Conservation (phyloP, 2,329 filamentous ascomycete genomes). For the Thelonectria olida region DNA sequence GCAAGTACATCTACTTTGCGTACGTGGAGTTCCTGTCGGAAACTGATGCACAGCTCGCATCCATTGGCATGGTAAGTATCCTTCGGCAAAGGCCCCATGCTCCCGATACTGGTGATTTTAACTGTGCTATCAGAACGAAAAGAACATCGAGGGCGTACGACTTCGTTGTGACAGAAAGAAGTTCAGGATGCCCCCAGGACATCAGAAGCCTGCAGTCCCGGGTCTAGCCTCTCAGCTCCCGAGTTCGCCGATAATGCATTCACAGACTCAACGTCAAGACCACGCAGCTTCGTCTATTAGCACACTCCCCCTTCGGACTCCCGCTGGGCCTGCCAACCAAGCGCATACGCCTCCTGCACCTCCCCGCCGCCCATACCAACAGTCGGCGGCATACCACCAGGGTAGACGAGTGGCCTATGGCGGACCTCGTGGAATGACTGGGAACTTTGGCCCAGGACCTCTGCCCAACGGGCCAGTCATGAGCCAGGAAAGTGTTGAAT, state of each 20-base stretch:
- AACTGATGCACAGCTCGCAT: too few relatives aligned
- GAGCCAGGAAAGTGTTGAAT: background rate
- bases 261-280: background rate
- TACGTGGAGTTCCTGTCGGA: too few relatives aligned
- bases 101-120: too few relatives aligned
- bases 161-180: constrained; percentile 10
- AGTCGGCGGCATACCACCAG: too few relatives aligned
- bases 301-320: background rate
- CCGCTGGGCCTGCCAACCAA: background rate
- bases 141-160: background rate
- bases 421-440: background rate
- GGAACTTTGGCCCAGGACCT: background rate
- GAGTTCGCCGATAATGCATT: background rate
- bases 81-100: too few relatives aligned
- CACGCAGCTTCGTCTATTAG: background rate
- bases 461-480: background rate
- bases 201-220: background rate
- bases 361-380: too few relatives aligned
- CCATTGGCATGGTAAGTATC: too few relatives aligned
- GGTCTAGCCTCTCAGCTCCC: background rate
- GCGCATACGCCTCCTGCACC: background rate
- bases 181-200: background rate
- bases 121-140: background rate
- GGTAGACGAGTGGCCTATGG: background rate
- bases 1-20: constrained; percentile 40